Evolutionary conservation across 306 rosid species (phyloP).

Genomic region (Rosa rugosa): DNA sequence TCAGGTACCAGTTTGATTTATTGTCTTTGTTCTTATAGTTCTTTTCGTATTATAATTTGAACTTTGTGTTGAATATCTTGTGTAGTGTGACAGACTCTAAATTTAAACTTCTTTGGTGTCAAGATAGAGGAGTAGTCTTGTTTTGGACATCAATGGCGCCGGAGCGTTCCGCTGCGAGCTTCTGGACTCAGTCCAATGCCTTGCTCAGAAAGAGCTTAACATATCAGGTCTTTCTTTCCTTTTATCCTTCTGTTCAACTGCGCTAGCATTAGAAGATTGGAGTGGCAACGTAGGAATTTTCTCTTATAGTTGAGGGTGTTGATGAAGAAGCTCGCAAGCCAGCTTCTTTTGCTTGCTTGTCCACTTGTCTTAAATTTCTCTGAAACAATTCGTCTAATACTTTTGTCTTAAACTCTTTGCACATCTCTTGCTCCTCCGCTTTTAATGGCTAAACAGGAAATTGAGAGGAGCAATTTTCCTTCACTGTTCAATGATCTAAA

Average conservation of each 20-base stretch:
- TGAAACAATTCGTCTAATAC: not conserved
- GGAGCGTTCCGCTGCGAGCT: conserved; percentile 51
- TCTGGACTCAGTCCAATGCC: conserved; percentile 85
- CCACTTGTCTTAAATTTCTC: not conserved
- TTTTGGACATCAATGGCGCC: conserved; percentile 31
- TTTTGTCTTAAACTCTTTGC: not conserved
- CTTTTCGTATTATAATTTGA: not conserved
- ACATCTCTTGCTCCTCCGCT: not conserved
- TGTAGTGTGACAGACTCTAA: not conserved
- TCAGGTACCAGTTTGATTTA: no score
- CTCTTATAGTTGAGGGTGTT: no score
- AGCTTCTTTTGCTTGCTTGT: not conserved
- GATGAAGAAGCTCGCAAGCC: no score
- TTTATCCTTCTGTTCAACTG: not conserved
- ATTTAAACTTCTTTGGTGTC: no score
- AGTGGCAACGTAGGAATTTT: no score
- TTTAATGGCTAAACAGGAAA: not conserved
- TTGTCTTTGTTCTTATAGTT: no score
- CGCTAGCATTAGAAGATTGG: no score
- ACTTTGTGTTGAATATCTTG: not conserved
- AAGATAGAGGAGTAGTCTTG: not conserved
- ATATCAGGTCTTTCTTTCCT: conserved; percentile 48
- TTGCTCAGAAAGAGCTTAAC: conserved; percentile 78
- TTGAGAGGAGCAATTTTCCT: not conserved
- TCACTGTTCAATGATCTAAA: not conserved